Evolutionary conservation across 345 rosid genomes (phyloP).

Genomic region (Camelina neglecta): DNA sequence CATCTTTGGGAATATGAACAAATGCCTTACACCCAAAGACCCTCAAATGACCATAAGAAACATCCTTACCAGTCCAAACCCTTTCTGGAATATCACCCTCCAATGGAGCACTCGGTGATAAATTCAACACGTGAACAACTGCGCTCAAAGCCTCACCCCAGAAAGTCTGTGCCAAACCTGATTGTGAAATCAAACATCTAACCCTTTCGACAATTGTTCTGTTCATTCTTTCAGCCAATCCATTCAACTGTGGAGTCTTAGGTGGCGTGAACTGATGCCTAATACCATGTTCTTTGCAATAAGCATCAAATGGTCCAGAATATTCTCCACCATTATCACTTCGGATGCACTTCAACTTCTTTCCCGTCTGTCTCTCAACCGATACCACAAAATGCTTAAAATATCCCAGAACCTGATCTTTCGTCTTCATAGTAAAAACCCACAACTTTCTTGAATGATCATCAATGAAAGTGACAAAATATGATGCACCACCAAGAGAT

Average conservation of each 20-base stretch:
- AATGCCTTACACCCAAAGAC: background rate
- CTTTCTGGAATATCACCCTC: too few relatives aligned
- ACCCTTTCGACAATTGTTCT: background rate
- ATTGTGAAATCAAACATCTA: background rate
- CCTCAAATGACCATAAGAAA: too few relatives aligned
- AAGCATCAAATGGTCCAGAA: conserved; percentile 7
- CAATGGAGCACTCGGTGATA: too few relatives aligned
- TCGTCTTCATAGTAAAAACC: background rate
- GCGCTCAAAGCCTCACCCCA: background rate
- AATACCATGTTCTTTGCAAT: background rate
- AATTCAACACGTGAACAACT: too few relatives aligned
- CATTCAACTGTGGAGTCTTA: background rate
- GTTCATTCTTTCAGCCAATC: background rate
- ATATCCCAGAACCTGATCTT: background rate
- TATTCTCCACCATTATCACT: conserved; percentile 1
- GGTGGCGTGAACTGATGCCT: background rate
- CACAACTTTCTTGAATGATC: background rate
- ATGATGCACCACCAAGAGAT: background rate
- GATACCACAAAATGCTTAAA: conserved; percentile 15
- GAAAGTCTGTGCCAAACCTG: background rate
- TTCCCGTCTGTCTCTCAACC: background rate
- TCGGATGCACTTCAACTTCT: background rate
- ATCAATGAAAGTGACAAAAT: background rate
- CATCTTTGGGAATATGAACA: background rate
- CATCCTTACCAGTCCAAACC: too few relatives aligned